phyloP scores from a whole-genome alignment of 1,284 basidiomycete species.

The Puccinia coronata region DNA sequence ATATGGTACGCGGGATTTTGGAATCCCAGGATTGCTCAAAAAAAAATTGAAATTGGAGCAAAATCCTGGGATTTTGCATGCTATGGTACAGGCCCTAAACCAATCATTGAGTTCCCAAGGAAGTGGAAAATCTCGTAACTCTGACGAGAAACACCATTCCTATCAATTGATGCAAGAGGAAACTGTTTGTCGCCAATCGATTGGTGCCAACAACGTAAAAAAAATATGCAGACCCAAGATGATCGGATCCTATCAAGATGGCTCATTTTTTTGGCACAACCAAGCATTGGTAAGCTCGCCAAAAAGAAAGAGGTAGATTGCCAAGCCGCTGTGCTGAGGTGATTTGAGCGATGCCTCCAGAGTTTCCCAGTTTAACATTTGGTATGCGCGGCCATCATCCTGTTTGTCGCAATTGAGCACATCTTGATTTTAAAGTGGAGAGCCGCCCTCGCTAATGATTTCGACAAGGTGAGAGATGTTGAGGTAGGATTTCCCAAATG shows the following conservation, averaged over 20 bases:
- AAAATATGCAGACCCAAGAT: not conserved
- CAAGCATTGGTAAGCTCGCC: constrained; percentile 22
- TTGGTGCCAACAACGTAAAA: constrained; percentile 21
- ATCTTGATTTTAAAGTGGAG: not conserved
- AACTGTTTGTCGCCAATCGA: not conserved
- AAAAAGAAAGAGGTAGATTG: constrained; percentile 8
- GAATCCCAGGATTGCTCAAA: too few relatives aligned
- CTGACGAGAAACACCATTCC: constrained; percentile 18
- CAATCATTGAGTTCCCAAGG: constrained; percentile 12
- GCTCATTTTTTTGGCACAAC: constrained; percentile 13
- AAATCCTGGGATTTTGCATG: too few relatives aligned
- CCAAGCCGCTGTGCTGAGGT: not conserved
- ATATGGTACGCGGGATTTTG: too few relatives aligned
- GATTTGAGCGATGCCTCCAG: not conserved
- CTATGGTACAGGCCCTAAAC: too few relatives aligned
- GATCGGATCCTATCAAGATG: constrained; percentile 16
- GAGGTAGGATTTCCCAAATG: constrained; percentile 19
- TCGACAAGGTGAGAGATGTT: not conserved
- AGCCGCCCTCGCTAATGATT: not conserved
- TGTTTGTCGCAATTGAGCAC: constrained; percentile 14
- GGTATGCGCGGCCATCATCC: not conserved
- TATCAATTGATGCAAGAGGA: not conserved
- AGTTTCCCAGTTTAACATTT: not conserved
- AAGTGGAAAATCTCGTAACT: constrained; percentile 23
- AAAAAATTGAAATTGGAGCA: too few relatives aligned